These are phyloP conservation scores for Gryganskiella cystojenkinii DNA, from an alignment of 192 early-diverging fungal genomes.

Conservation along the genomic window DNA sequence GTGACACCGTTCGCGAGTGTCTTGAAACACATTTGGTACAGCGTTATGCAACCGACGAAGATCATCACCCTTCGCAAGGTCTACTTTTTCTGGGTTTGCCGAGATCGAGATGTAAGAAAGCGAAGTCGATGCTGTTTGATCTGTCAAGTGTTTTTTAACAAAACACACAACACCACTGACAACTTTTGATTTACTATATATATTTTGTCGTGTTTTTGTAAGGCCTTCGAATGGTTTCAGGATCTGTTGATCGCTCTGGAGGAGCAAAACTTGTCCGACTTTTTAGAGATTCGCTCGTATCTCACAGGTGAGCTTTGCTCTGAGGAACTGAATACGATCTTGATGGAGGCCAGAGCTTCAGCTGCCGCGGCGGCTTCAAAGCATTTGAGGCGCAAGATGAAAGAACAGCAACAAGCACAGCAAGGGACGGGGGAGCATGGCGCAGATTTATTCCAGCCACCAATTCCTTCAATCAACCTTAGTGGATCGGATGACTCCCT, in stretches of 20 bases:
- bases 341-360: conserved; percentile 71
- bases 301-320: conserved; percentile 75
- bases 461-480: background rate
- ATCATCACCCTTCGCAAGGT: conserved; percentile 74
- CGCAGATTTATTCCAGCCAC: background rate
- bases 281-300: conserved; percentile 86
- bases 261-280: conserved; percentile 76
- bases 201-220: background rate
- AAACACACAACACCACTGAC: no score
- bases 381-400: conserved; percentile 5
- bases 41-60: conserved; percentile 43
- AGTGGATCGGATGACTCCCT: background rate
- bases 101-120: conserved; percentile 72
- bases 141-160: no score
- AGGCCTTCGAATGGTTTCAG: conserved; percentile 90
- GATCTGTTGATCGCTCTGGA: conserved; percentile 85
- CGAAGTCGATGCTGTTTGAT: no score
- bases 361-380: conserved; percentile 36
- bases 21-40: conserved; percentile 71
- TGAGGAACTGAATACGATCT: conserved; percentile 74
- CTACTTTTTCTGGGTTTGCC: conserved; percentile 89
- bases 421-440: background rate
- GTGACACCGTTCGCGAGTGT: conserved; percentile 81
- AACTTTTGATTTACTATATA: no score
- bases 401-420: background rate